phyloP scores from a whole-genome alignment of 208 protist species.

The Trypanosoma melophagium region DNA sequence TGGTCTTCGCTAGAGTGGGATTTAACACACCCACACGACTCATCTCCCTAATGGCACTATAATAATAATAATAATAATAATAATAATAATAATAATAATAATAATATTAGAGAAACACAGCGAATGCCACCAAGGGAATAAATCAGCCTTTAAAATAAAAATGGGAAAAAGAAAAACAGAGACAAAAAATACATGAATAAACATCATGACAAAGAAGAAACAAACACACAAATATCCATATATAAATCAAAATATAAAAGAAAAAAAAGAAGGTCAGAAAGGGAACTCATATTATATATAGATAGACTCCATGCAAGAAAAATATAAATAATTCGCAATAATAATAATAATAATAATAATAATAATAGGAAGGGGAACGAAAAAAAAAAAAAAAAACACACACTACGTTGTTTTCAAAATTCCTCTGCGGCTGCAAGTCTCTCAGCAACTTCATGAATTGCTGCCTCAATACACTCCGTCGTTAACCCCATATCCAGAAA shows the following conservation, averaged over 20 bases:
- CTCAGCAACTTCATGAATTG: constrained; percentile 66
- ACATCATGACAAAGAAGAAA: no score
- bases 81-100: no score
- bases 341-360: constrained; percentile 22
- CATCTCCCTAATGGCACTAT: no score
- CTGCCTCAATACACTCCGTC: constrained; percentile 47
- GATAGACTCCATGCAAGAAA: background rate
- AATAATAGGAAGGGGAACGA: constrained; percentile 21
- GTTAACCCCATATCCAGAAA: constrained; percentile 74
- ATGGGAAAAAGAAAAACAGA: no score
- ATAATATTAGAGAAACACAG: background rate
- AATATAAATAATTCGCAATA: constrained; percentile 17
- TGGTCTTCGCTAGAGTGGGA: background rate
- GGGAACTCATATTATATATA: background rate
- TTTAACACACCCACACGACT: background rate
- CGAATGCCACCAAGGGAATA: background rate
- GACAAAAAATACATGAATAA: background rate
- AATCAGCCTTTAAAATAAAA: no score
- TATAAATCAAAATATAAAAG: background rate
- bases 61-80: no score
- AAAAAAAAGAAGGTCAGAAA: background rate
- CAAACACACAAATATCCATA: no score
- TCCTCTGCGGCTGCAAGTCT: constrained; percentile 50
- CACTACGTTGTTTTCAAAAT: constrained; percentile 22
- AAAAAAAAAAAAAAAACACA: constrained; percentile 5